Conservation (phyloP, 805 yeast species). For the Candida xyloterini region DNA sequence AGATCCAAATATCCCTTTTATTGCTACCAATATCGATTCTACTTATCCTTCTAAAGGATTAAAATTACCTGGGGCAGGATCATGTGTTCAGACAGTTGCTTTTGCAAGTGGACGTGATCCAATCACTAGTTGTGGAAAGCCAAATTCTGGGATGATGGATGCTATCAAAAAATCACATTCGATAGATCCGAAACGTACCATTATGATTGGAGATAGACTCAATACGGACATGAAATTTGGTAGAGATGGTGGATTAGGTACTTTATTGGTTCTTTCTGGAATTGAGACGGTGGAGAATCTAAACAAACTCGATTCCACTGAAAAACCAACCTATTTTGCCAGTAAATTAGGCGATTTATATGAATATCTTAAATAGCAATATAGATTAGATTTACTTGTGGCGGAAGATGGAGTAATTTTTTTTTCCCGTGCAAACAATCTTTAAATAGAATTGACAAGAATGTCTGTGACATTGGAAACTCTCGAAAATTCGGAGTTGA, state of each 20-base stretch:
- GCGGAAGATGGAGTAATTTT: background rate
- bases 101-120: slow-evolving; percentile 80
- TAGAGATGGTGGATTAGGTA: slow-evolving; percentile 77
- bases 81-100: slow-evolving; percentile 75
- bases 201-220: slow-evolving; percentile 94
- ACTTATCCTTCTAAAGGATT: slow-evolving; percentile 89
- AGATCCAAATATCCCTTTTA: slow-evolving; percentile 62
- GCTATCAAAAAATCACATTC: slow-evolving; percentile 69
- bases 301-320: slow-evolving; percentile 35
- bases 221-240: slow-evolving; percentile 97
- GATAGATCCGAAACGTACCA: slow-evolving; percentile 55
- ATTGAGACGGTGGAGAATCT: slow-evolving; percentile 76
- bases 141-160: slow-evolving; percentile 85
- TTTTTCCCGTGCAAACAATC: background rate
- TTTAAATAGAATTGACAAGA: background rate
- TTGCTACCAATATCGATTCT: slow-evolving; percentile 94
- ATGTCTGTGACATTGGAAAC: slow-evolving; percentile 29
- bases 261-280: slow-evolving; percentile 87
- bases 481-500: slow-evolving; percentile 53
- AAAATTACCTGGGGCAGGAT: slow-evolving; percentile 93
- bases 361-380: slow-evolving; percentile 37
- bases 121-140: slow-evolving; percentile 83
- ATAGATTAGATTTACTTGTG: background rate
- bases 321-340: slow-evolving; percentile 66
- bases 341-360: slow-evolving; percentile 73